Percentiles rank a stretch among this genome's conserved stretches.
phyloP scores from a whole-genome alignment of 2,329 filamentous ascomycete genomes.

The Rhynchosporium secalis region DNA sequence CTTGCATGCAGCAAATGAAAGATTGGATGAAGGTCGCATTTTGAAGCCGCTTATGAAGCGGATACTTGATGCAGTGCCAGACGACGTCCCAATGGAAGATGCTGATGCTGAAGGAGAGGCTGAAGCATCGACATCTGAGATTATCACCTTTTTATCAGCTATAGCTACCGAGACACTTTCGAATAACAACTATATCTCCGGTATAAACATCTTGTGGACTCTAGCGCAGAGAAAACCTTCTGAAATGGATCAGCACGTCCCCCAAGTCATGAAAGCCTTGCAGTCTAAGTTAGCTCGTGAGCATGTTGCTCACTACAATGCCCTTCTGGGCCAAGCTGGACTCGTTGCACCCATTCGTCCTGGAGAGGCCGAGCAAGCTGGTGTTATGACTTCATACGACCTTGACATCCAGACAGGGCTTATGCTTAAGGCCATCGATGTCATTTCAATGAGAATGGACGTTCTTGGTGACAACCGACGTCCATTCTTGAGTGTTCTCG shows the following conservation, averaged over 20 bases:
- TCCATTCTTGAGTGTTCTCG: conserved; percentile 92
- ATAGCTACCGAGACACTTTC: conserved; percentile 86
- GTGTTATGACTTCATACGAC: conserved; percentile 71
- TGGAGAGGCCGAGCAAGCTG: conserved; percentile 51
- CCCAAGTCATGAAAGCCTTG: conserved; percentile 86
- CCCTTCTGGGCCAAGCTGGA: conserved; percentile 52
- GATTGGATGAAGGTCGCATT: conserved; percentile 67
- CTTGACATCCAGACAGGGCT: conserved; percentile 85
- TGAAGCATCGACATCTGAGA: conserved; percentile 81
- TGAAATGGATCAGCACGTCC: conserved; percentile 87
- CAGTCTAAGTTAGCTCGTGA: conserved; percentile 91
- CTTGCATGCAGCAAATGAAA: conserved; percentile 72
- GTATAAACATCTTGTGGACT: conserved; percentile 92
- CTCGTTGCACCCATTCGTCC: conserved; percentile 40
- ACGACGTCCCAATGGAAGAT: conserved; percentile 71
- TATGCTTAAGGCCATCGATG: conserved; percentile 93
- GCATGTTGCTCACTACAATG: conserved; percentile 76
- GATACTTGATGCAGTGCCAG: conserved; percentile 85
- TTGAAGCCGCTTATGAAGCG: conserved; percentile 76
- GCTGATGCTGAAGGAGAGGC: conserved; percentile 82
- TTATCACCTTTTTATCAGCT: conserved; percentile 80
- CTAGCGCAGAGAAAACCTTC: conserved; percentile 81
- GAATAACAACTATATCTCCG: conserved; percentile 77
- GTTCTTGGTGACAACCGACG: conserved; percentile 85
- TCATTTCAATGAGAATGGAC: conserved; percentile 89